Base-by-base conservation (phyloP, 352 stramenopile genomes). In the Phytophthora chlamydospora region DNA sequence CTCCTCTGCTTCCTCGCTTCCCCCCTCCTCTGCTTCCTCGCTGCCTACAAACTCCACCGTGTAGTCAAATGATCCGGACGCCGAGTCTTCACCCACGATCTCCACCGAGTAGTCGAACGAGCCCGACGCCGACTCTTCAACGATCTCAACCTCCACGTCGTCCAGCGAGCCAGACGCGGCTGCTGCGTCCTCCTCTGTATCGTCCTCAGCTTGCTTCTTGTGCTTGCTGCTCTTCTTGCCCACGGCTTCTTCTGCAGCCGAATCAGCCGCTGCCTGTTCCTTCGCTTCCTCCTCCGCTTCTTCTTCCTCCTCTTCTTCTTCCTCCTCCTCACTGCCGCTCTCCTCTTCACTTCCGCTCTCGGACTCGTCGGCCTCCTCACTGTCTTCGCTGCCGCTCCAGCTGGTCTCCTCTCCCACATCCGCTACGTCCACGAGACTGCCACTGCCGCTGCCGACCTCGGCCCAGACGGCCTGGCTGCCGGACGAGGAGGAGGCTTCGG, bases 341-440 rank as follows among this genome's bases (percentile, higher is more conserved):
- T 68, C 54, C 21, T 47, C 21, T 6, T 53, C 47, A 11, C 53
- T 43, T 6, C 51, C 36, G 14, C 41, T 69, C 40, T 52, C 42
- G 2, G 19, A 49, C 51, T 62, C 33, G 6, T 70, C 54, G 16
- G 27, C 47, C 35, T 61, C 51, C 10, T 68, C 56, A 6, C 52
- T 65, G 21, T 62, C 57, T 6, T 64, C 65, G 12, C 63, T 73
- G n/a, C 66, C 60, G 10, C 68, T 74, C 16, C 62, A 72, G 27
- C 52, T 47, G 9, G 58, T 8, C 29, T 66, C 49, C 44, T 68
- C 49, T 45, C 56, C 56, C 42, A 70, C 56, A 34, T 43, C 32
- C 2, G 53, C 36, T 6, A 49, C 34, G 36, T 48, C 55, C 16
- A 45, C 46, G 14, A 54, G 16, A 24, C 48, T 63, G 9, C 48